Evolutionary conservation across 352 stramenopile genomes (phyloP).

Genomic region (Phytopythium kandeliae): DNA sequence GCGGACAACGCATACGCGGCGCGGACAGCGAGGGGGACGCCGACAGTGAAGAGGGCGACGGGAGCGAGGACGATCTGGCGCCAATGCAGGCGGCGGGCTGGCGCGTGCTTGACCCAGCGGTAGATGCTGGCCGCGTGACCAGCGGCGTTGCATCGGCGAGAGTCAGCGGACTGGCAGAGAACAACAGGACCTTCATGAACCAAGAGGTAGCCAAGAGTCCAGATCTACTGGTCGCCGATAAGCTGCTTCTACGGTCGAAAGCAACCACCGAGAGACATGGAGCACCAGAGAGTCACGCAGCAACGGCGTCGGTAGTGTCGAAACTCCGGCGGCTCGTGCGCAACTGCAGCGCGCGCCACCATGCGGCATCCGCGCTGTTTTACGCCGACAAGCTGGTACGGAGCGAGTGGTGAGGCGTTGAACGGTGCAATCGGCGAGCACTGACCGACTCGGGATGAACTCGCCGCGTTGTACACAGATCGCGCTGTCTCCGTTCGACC

Average conservation of each 20-base stretch:
- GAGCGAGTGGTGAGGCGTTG: background rate
- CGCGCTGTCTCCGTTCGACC: slow-evolving; percentile 6
- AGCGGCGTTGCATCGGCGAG: background rate
- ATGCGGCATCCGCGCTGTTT: slow-evolving; percentile 54
- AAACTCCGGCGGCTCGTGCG: slow-evolving; percentile 39
- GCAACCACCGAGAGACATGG: background rate
- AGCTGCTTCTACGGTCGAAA: background rate
- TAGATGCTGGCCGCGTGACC: background rate
- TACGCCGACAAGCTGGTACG: slow-evolving; percentile 74
- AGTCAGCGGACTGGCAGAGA: background rate
- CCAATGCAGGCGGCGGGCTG: background rate
- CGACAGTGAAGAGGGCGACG: slow-evolving; percentile 8
- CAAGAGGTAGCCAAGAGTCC: background rate
- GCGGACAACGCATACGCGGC: background rate
- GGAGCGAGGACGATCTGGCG: background rate
- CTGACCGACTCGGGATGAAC: background rate
- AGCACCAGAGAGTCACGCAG: background rate
- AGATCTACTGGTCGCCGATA: background rate
- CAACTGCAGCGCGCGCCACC: slow-evolving; percentile 44
- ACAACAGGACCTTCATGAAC: background rate
- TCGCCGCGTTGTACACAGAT: background rate
- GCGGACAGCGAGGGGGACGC: background rate
- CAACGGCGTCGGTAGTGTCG: slow-evolving; percentile 9
- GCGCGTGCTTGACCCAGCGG: background rate
- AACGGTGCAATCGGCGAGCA: no score